Percentiles rank a stretch among this genome's conserved stretches.
Conservation (phyloP, 306 rosid genomes). For the Quercus agrifolia region DNA sequence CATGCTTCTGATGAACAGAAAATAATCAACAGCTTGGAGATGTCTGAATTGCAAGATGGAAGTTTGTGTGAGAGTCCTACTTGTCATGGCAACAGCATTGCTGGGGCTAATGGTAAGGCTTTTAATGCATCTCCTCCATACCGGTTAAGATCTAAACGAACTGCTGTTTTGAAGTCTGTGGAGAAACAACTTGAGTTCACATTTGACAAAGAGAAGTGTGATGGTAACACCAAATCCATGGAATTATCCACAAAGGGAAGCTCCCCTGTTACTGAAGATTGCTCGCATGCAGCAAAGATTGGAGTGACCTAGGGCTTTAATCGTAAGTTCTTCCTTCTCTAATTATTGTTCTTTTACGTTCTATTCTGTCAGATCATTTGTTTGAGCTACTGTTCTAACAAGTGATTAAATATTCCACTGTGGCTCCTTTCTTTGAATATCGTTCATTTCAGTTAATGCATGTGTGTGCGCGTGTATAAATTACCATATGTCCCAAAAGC, state of each 20-base stretch:
- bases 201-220: constrained; percentile 61
- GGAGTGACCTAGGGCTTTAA: constrained; percentile 48
- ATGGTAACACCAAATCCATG: constrained; percentile 29
- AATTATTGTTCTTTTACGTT: constrained; percentile 13
- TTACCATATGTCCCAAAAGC: too few relatives aligned
- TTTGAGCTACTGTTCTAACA: background rate
- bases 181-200: constrained; percentile 89
- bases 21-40: constrained; percentile 29
- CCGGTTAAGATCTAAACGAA: constrained; percentile 76
- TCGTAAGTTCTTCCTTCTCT: constrained; percentile 39
- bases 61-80: constrained; percentile 45
- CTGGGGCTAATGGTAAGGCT: constrained; percentile 45
- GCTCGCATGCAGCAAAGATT: constrained; percentile 47
- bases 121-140: constrained; percentile 95
- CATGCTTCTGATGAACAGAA: constrained; percentile 35
- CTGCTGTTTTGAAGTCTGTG: constrained; percentile 74
- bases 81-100: constrained; percentile 35
- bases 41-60: constrained; percentile 39
- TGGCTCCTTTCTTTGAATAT: background rate
- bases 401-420: background rate
- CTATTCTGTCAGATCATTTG: background rate
- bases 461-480: background rate
- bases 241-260: constrained; percentile 39
- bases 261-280: constrained; percentile 40
- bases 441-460: background rate